Evolutionary conservation across 2,329 filamentous ascomycete genomes (phyloP), one percentile per base, ranked within the genome.

Genomic region (Scedosporium minutisporum): DNA sequence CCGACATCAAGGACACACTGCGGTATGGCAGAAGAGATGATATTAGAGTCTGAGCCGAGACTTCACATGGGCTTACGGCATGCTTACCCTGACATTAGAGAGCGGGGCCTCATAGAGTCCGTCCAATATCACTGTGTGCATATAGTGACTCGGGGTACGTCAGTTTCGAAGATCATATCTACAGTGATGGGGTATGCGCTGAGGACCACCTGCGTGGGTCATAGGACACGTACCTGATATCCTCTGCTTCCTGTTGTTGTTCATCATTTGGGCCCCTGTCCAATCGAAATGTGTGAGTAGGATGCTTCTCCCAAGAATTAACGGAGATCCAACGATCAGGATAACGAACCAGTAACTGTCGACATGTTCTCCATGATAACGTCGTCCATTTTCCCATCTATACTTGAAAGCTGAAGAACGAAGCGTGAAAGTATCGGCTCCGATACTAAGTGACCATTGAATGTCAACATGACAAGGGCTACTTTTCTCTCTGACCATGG

Each of bases 1-100:
- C 83, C 82, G 9, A 86, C 73, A 66, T 86, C 83, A 9, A 86
- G 74, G 14, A 86, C 79, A 23, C 75, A 74, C 63, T 77, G 66
- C 29, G 23, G 65, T 16, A 21, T 21, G 12, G 6, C 3, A 18
- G 6, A 9, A n/a, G 10, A 23, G 23, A 14, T 38, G 57, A 59
- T 18, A 3, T 12, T 0, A 21, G 21, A 18, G 21, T 23, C 16
- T 0, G 41, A 58, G 9, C 61, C 33, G 10, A 71, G 67, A 6
- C 4, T 42, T 14, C 12, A 6, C 16, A 25, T 4, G 12, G 6
- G 9, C 9, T 29, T 5, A 41, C 7, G 6, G 29, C 18, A 18
- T 38, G 21, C 51, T 6, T 12, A 57, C 58, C 58, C 46, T 12
- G 7, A 42, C 38, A 25, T 51, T 14, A 1, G 41, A 48, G 10